Evolutionary conservation across 1,284 basidiomycete species (phyloP).

Genomic region (Cryptococcus sp.): DNA sequence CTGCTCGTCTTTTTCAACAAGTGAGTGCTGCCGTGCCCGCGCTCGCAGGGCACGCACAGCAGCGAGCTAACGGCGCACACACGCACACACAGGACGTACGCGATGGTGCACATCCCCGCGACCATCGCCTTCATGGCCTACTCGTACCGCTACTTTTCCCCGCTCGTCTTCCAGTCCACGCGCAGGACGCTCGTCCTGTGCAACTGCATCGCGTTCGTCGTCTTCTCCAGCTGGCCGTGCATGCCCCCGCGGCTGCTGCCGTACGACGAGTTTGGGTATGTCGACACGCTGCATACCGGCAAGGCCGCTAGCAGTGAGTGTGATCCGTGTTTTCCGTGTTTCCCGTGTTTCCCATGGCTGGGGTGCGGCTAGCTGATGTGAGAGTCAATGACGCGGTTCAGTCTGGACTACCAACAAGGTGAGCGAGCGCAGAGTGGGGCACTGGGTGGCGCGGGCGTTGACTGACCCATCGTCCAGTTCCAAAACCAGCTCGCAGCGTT

Average conservation of each 20-base stretch:
- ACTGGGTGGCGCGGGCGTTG: too few species aligned
- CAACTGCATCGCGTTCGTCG: slow-evolving; percentile 46
- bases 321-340: neutral
- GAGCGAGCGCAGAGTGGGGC: neutral
- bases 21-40: too few species aligned
- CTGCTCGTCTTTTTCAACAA: slow-evolving; percentile 43
- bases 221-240: slow-evolving; percentile 49
- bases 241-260: slow-evolving; percentile 48
- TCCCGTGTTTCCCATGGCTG: too few species aligned
- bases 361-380: slow-evolving; percentile 1
- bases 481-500: slow-evolving; percentile 45
- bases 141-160: slow-evolving; percentile 36
- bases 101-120: slow-evolving; percentile 49
- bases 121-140: slow-evolving; percentile 47
- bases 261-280: slow-evolving; percentile 32
- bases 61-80: neutral
- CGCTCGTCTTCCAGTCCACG: slow-evolving; percentile 38
- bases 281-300: slow-evolving; percentile 41
- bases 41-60: too few species aligned
- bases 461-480: slow-evolving; percentile 26
- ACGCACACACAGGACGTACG: slow-evolving; percentile 38
- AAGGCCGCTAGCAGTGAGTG: slow-evolving; percentile 36
- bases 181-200: slow-evolving; percentile 45
- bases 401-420: slow-evolving; percentile 40
- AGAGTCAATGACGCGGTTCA: neutral